phyloP scores from a whole-genome alignment of 352 stramenopile genomes.

The Phytophthora ramorum region DNA sequence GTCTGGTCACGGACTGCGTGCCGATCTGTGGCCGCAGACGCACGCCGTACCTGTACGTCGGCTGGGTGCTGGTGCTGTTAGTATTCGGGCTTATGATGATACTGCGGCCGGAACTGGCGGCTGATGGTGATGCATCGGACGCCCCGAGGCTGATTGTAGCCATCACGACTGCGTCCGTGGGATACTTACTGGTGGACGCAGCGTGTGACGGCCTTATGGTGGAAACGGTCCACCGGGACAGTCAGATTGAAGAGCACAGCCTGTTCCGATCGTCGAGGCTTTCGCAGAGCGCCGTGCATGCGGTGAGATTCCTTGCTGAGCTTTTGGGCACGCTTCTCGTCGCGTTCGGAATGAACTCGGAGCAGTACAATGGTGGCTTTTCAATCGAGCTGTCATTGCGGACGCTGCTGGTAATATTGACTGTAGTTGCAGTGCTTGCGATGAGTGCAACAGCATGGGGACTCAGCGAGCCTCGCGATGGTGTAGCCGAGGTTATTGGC shows the following conservation, averaged over 20 bases:
- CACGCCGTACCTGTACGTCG: constrained; percentile 75
- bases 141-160: constrained; percentile 62
- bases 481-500: neutral
- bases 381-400: constrained; percentile 49
- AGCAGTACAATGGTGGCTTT: constrained; percentile 62
- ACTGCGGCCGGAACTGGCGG: constrained; percentile 27
- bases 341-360: constrained; percentile 66
- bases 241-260: constrained; percentile 24
- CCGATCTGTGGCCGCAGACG: constrained; percentile 62
- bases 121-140: constrained; percentile 10
- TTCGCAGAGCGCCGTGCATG: constrained; percentile 65
- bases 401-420: constrained; percentile 48
- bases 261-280: constrained; percentile 22
- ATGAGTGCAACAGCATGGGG: constrained; percentile 49
- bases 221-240: constrained; percentile 73
- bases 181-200: constrained; percentile 64
- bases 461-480: constrained; percentile 34
- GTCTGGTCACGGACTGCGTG: constrained; percentile 68
- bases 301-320: constrained; percentile 61
- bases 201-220: constrained; percentile 81
- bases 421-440: constrained; percentile 36
- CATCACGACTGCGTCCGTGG: constrained; percentile 59
- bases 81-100: constrained; percentile 46
- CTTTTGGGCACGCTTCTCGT: constrained; percentile 61
- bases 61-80: constrained; percentile 53